A percentile compares a stretch with the other conserved stretches of the same genome.
phyloP scores from a whole-genome alignment of 1,139 yeast genomes.

The Suhomyces kunorum region DNA sequence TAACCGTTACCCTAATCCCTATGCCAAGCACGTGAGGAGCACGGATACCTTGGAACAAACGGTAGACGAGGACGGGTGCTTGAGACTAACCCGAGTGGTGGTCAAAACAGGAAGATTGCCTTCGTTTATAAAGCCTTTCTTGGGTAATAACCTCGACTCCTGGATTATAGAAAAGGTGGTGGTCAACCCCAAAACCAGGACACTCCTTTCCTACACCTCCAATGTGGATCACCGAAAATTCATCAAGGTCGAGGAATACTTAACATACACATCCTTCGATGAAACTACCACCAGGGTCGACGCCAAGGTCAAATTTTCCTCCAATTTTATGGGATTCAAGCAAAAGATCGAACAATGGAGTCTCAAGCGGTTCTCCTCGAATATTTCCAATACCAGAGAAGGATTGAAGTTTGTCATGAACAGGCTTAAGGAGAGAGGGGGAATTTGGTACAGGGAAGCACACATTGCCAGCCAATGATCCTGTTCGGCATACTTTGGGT shows the following conservation, averaged over 20 bases:
- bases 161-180: slow-evolving; percentile 84
- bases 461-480: slow-evolving; percentile 4
- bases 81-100: slow-evolving; percentile 73
- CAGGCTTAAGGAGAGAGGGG: slow-evolving; percentile 28
- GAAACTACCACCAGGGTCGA: slow-evolving; percentile 14
- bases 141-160: slow-evolving; percentile 71
- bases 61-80: slow-evolving; percentile 62
- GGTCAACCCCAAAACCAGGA: slow-evolving; percentile 61
- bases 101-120: slow-evolving; percentile 84
- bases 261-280: slow-evolving; percentile 47
- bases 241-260: slow-evolving; percentile 76
- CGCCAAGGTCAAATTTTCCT: slow-evolving; percentile 64
- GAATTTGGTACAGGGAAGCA: slow-evolving; percentile 14
- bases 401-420: slow-evolving; percentile 84
- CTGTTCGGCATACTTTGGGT: neutral
- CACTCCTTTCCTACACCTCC: slow-evolving; percentile 71
- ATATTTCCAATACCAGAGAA: slow-evolving; percentile 63
- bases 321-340: slow-evolving; percentile 70
- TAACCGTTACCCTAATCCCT: slow-evolving; percentile 89
- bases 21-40: slow-evolving; percentile 82
- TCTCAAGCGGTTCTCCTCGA: slow-evolving; percentile 64
- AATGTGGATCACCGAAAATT: slow-evolving; percentile 85
- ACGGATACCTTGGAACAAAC: slow-evolving; percentile 70
- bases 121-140: slow-evolving; percentile 71
- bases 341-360: slow-evolving; percentile 85